phyloP scores from a whole-genome alignment of 495 filamentous ascomycete genomes.

The Hypoxylon perforatum region DNA sequence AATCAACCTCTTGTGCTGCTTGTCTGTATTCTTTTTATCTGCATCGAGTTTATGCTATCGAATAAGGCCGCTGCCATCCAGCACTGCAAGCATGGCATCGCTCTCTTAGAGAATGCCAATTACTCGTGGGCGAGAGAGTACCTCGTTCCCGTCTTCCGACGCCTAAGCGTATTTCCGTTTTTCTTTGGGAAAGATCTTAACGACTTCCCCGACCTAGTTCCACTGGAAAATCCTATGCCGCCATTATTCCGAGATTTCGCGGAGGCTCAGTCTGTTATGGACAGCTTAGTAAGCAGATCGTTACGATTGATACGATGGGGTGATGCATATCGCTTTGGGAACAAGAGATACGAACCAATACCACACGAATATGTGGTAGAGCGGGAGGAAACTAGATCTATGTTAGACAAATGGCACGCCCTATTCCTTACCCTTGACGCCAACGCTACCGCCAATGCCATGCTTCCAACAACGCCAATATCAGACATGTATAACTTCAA shows the following conservation, averaged over 20 bases:
- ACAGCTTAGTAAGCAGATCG: constrained; percentile 37
- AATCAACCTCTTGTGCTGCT: constrained; percentile 55
- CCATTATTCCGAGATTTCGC: constrained; percentile 5
- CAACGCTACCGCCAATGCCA: constrained; percentile 3
- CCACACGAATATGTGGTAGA: constrained; percentile 19
- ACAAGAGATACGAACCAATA: constrained; percentile 12
- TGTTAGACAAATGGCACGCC: constrained; percentile 38
- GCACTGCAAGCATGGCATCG: constrained; percentile 54
- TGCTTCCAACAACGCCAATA: background rate
- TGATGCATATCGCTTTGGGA: constrained; percentile 40
- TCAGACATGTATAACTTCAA: constrained; percentile 7
- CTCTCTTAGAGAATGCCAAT: constrained; percentile 42
- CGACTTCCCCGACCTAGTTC: constrained; percentile 40
- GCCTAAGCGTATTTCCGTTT: constrained; percentile 39
- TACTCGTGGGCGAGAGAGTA: constrained; percentile 39
- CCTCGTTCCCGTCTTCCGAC: constrained; percentile 37
- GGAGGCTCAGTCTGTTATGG: constrained; percentile 37
- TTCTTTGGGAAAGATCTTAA: constrained; percentile 38
- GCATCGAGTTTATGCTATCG: constrained; percentile 63
- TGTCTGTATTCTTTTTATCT: constrained; percentile 66
- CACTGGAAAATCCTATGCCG: constrained; percentile 8
- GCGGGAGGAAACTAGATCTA: constrained; percentile 8
- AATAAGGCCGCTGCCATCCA: constrained; percentile 54
- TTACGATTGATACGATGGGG: constrained; percentile 41
- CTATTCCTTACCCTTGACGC: constrained; percentile 37